Evolutionary conservation across 257 asterid genomes (phyloP).

Genomic region (Linaria vulgaris): DNA sequence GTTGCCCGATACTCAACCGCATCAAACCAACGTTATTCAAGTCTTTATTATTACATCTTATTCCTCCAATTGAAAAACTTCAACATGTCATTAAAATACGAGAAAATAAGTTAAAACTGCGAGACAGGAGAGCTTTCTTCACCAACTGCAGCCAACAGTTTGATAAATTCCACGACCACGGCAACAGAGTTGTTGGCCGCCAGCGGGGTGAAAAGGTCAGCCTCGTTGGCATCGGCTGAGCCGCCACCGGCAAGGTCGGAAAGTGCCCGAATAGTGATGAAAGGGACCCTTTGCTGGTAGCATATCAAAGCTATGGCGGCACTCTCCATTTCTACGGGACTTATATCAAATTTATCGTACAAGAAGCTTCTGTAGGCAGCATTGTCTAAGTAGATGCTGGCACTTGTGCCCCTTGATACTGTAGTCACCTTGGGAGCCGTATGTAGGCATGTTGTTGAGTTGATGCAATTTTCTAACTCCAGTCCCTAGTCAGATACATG

Average conservation of each 20-base stretch:
- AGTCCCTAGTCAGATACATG: constrained; percentile 33
- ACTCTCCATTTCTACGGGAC: constrained; percentile 58
- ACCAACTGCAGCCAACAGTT: constrained; percentile 14
- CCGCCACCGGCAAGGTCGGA: constrained; percentile 68
- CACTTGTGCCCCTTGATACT: constrained; percentile 41
- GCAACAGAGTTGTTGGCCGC: constrained; percentile 50
- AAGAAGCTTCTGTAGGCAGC: constrained; percentile 45
- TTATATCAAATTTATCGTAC: constrained; percentile 25
- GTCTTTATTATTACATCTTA: no score
- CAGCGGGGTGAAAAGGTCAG: constrained; percentile 37
- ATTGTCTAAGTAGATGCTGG: constrained; percentile 53
- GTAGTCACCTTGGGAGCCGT: constrained; percentile 35
- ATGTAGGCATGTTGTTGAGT: constrained; percentile 40
- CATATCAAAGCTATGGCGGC: constrained; percentile 54
- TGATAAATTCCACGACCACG: constrained; percentile 46
- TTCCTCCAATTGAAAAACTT: no score
- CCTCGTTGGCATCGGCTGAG: constrained; percentile 43
- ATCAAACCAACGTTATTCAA: no score
- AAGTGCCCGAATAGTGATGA: constrained; percentile 50
- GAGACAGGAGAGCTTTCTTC: background rate
- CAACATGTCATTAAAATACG: no score
- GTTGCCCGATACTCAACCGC: no score
- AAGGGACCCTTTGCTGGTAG: constrained; percentile 49
- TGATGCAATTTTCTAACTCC: constrained; percentile 34
- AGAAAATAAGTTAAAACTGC: background rate